phyloP scores from a whole-genome alignment of 352 stramenopile genomes.

The Aphanomyces astaci region DNA sequence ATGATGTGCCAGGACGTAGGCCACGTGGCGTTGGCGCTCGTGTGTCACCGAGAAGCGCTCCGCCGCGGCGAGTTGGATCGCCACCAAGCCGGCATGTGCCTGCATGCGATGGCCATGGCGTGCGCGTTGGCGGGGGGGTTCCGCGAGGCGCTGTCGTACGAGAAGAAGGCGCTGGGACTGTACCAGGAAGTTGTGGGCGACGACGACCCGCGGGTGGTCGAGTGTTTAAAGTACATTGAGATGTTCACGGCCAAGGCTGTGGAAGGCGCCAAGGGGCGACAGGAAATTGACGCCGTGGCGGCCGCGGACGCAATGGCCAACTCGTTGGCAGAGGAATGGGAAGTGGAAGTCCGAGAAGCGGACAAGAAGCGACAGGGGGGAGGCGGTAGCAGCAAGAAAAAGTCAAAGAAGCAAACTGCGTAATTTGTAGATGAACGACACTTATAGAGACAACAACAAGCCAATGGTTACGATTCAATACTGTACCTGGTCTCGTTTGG shows the following conservation, averaged over 20 bases:
- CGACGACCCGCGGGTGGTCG: slow-evolving; percentile 66
- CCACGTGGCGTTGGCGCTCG: slow-evolving; percentile 77
- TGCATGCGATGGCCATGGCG: slow-evolving; percentile 83
- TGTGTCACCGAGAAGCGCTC: slow-evolving; percentile 83
- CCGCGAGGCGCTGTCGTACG: slow-evolving; percentile 81
- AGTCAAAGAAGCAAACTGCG: slow-evolving; percentile 55
- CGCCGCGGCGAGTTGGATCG: slow-evolving; percentile 81
- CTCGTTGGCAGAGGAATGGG: slow-evolving; percentile 62
- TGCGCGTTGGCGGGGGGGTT: slow-evolving; percentile 69
- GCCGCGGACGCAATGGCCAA: slow-evolving; percentile 69
- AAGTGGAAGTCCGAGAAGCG: slow-evolving; percentile 30
- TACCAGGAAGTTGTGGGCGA: slow-evolving; percentile 77
- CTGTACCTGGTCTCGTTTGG: neutral
- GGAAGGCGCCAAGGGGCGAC: slow-evolving; percentile 72
- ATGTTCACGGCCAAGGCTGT: slow-evolving; percentile 84
- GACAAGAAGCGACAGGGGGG: slow-evolving; percentile 40
- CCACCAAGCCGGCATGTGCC: slow-evolving; percentile 75
- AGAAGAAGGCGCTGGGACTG: slow-evolving; percentile 83
- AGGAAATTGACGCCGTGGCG: slow-evolving; percentile 66
- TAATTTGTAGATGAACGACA: neutral
- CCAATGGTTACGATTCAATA: too few relatives aligned
- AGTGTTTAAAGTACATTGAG: slow-evolving; percentile 77
- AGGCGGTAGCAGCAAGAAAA: slow-evolving; percentile 49
- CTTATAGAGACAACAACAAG: neutral
- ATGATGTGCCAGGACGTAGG: slow-evolving; percentile 90